Evolutionary conservation across 306 rosid genomes (phyloP).

Genomic region (Vigna unguiculata): DNA sequence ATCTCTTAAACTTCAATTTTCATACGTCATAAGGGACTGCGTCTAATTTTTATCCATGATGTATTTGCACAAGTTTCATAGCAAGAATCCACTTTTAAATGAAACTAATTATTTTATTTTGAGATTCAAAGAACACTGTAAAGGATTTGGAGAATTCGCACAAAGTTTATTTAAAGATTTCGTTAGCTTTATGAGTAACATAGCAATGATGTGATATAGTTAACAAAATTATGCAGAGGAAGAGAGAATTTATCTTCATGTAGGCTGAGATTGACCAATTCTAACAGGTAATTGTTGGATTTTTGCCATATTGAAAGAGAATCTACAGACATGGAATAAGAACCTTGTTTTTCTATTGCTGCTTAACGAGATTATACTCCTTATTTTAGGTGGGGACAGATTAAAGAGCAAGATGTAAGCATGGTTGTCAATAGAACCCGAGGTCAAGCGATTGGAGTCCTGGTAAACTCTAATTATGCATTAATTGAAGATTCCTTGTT

Average conservation of each 20-base stretch:
- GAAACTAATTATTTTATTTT: background rate
- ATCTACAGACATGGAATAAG: background rate
- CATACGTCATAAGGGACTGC: no score
- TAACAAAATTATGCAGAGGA: background rate
- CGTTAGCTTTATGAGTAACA: background rate
- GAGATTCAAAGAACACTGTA: background rate
- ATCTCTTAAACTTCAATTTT: background rate
- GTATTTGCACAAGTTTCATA: background rate
- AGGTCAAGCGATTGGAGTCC: constrained; percentile 69
- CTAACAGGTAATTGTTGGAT: background rate
- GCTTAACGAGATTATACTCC: constrained; percentile 36
- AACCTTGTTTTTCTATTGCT: constrained; percentile 40
- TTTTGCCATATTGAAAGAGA: constrained; percentile 17
- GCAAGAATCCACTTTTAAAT: background rate
- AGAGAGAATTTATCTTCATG: constrained; percentile 9
- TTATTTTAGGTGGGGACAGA: constrained; percentile 78
- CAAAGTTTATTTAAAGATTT: background rate
- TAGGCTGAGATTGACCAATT: background rate
- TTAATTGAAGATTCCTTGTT: constrained; percentile 49
- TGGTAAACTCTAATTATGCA: constrained; percentile 77
- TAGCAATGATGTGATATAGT: constrained; percentile 2
- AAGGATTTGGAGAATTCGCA: background rate
- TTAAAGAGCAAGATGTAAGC: constrained; percentile 56
- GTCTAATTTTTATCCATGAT: background rate
- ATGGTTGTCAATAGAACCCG: constrained; percentile 58